phyloP scores from a whole-genome alignment of 148 eudicot genomes.

The Mesembryanthemum crystallinum region DNA sequence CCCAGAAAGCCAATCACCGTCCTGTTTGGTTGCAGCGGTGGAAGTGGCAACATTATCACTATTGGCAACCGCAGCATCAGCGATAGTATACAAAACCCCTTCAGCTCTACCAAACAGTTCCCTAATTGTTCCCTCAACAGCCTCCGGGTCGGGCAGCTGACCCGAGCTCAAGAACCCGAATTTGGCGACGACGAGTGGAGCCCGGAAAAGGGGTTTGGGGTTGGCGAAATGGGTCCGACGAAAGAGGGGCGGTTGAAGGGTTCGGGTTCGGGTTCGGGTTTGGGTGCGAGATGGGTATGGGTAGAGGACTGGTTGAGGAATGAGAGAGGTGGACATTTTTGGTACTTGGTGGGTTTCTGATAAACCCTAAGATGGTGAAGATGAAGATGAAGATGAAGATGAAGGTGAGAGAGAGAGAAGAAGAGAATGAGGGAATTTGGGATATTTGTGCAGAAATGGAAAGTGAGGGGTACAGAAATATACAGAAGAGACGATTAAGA shows the following conservation, averaged over 20 bases:
- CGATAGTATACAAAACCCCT: conserved; percentile 71
- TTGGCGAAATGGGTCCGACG: conserved; percentile 34
- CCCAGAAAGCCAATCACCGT: conserved; percentile 88
- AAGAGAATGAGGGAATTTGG: background rate
- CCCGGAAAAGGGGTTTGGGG: conserved; percentile 31
- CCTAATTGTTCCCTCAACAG: conserved; percentile 33
- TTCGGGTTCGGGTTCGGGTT: conserved; percentile 18
- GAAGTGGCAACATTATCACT: conserved; percentile 34
- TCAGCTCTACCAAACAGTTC: conserved; percentile 60
- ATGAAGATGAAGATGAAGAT: background rate
- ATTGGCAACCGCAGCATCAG: conserved; percentile 80
- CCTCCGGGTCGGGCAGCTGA: conserved; percentile 61
- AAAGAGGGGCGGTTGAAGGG: conserved; percentile 16
- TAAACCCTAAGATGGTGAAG: conserved; percentile 29
- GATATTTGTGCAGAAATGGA: background rate
- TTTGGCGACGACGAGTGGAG: conserved; percentile 39
- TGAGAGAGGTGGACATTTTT: conserved; percentile 27
- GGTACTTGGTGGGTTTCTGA: conserved; percentile 6
- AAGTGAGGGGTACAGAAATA: no score
- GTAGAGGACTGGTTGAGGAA: conserved; percentile 21
- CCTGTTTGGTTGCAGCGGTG: conserved; percentile 48
- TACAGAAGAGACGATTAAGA: no score
- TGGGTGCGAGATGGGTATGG: conserved; percentile 24
- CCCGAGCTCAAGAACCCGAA: conserved; percentile 54
- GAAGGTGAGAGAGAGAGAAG: background rate